phyloP scores from a whole-genome alignment of 1,284 basidiomycete genomes.

The Mycena citricolor region DNA sequence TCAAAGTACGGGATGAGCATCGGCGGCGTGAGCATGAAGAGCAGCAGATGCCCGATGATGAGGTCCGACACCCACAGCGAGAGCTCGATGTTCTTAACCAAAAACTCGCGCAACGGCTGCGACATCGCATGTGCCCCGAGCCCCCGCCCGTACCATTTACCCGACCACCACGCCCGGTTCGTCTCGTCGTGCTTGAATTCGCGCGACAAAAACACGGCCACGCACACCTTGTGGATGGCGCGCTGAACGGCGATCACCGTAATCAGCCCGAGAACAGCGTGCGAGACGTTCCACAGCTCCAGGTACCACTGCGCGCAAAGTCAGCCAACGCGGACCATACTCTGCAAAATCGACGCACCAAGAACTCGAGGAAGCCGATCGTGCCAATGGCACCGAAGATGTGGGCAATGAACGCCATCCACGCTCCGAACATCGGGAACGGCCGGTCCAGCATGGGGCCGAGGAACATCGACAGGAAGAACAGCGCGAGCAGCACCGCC shows the following conservation, averaged over 20 bases:
- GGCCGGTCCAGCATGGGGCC: slow-evolving; percentile 87
- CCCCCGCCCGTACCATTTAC: slow-evolving; percentile 92
- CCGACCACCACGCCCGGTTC: slow-evolving; percentile 97
- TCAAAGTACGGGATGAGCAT: slow-evolving; percentile 75
- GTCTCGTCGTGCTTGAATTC: slow-evolving; percentile 99
- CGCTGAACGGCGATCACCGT: slow-evolving; percentile 87
- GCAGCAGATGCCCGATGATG: slow-evolving; percentile 61
- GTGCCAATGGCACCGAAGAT: slow-evolving; percentile 78
- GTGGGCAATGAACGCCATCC: slow-evolving; percentile 89
- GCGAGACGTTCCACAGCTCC: slow-evolving; percentile 90
- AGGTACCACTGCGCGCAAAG: slow-evolving; percentile 84
- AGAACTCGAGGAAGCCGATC: slow-evolving; percentile 92
- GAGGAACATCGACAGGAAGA: slow-evolving; percentile 89
- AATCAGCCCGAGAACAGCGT: slow-evolving; percentile 88
- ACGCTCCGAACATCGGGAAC: slow-evolving; percentile 84
- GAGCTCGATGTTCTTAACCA: slow-evolving; percentile 85
- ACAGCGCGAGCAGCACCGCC: slow-evolving; percentile 80
- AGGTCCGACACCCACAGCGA: slow-evolving; percentile 81
- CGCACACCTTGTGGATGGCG: slow-evolving; percentile 88
- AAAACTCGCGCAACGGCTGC: slow-evolving; percentile 86
- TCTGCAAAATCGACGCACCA: slow-evolving; percentile 51
- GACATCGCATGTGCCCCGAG: slow-evolving; percentile 87
- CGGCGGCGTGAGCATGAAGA: slow-evolving; percentile 77
- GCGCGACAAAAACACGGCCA: slow-evolving; percentile 87
- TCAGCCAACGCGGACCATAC: slow-evolving; percentile 8